phyloP scores from a whole-genome alignment of 768 basidiomycete species.

The Mrakia hoshinonis region DNA sequence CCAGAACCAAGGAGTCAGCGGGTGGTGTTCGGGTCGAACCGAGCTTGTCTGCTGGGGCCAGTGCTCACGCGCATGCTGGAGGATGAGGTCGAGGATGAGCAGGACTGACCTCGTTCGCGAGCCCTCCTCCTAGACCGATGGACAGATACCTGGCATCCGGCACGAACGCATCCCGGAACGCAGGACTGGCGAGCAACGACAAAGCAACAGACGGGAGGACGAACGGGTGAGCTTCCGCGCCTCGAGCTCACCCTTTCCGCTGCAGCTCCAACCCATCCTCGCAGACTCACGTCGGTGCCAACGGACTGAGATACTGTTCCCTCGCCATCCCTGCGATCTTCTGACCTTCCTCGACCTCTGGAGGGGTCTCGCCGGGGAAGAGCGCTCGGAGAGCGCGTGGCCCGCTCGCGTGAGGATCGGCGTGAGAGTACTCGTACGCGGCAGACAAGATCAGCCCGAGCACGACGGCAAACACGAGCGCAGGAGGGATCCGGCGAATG shows the following conservation, averaged over 20 bases:
- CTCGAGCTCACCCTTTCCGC: neutral
- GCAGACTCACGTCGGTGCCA: neutral
- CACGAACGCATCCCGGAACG: neutral
- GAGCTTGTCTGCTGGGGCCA: too few species aligned
- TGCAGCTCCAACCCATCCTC: neutral
- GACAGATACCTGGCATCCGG: neutral
- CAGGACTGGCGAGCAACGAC: neutral
- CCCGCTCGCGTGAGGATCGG: neutral
- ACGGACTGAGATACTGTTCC: neutral
- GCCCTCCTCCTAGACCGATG: neutral
- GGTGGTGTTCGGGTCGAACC: too few species aligned
- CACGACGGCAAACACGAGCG: too few species aligned
- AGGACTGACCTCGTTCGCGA: neutral
- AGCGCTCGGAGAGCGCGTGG: neutral
- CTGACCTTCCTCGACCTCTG: neutral
- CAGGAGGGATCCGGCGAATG: too few species aligned
- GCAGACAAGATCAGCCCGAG: too few species aligned
- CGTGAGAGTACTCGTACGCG: too few species aligned
- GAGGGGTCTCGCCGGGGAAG: neutral
- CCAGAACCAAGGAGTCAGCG: too few species aligned
- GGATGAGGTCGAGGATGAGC: neutral
- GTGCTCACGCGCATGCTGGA: too few species aligned
- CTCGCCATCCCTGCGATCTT: neutral
- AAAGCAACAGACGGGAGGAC: neutral
- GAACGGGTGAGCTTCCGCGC: neutral